phyloP scores from a whole-genome alignment of 495 filamentous ascomycete species.

The Penicillium manginii region DNA sequence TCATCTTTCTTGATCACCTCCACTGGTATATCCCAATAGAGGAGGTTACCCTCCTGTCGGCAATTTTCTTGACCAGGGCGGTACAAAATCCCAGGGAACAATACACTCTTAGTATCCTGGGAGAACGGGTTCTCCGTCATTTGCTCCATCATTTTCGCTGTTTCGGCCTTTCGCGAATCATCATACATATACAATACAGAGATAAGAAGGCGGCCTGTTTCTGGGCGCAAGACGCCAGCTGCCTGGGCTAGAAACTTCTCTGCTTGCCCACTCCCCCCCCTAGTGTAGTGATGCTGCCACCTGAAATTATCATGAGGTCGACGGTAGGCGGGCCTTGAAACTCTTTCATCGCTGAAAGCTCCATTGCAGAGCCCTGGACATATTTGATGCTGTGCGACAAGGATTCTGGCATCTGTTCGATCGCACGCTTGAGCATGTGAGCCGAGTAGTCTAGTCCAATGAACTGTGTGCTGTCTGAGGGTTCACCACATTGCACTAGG shows the following conservation, averaged over 20 bases:
- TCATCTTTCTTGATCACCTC: background rate
- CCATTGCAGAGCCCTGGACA: background rate
- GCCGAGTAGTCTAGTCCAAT: background rate
- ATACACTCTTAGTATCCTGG: background rate
- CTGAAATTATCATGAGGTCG: background rate
- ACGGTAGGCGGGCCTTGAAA: background rate
- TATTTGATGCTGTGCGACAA: background rate
- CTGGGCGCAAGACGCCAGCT: background rate
- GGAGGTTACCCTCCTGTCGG: background rate
- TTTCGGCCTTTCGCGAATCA: background rate
- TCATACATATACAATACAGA: background rate
- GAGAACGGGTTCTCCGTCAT: background rate
- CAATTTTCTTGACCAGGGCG: background rate
- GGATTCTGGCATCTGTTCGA: background rate
- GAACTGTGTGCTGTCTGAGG: background rate
- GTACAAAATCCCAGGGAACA: background rate
- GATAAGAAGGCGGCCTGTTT: background rate
- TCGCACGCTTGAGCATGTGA: background rate
- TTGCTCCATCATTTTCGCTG: background rate
- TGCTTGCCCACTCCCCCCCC: background rate
- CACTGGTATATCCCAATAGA: background rate
- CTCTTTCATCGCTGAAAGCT: background rate
- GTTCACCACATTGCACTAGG: background rate
- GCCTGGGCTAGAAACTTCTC: background rate
- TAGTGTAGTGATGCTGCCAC: background rate